phyloP scores from a whole-genome alignment of 1,284 basidiomycete genomes.

The Marasmius oreades region DNA sequence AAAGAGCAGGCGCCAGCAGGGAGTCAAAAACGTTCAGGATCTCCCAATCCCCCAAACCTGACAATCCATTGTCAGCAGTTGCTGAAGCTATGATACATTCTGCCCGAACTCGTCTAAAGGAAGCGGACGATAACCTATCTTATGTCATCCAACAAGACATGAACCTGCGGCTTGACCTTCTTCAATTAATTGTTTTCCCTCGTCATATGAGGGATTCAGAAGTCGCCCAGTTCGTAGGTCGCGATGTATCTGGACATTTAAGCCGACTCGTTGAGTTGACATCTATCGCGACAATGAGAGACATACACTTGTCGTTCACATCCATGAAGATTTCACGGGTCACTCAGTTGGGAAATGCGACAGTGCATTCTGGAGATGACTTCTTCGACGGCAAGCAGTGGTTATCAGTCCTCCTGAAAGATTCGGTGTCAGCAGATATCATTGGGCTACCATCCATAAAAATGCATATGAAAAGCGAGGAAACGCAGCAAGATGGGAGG shows the following conservation, averaged over 20 bases:
- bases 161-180: slow-evolving; percentile 57
- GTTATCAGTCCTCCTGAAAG: slow-evolving; percentile 52
- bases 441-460: slow-evolving; percentile 76
- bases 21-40: slow-evolving; percentile 71
- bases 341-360: slow-evolving; percentile 48
- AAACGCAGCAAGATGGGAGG: slow-evolving; percentile 36
- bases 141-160: slow-evolving; percentile 70
- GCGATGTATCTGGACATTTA: slow-evolving; percentile 62
- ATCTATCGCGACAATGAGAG: slow-evolving; percentile 47
- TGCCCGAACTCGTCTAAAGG: slow-evolving; percentile 63
- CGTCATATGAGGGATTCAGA: slow-evolving; percentile 71
- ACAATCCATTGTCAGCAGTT: slow-evolving; percentile 76
- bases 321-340: slow-evolving; percentile 73
- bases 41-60: slow-evolving; percentile 61
- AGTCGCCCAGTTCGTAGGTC: slow-evolving; percentile 67
- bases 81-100: slow-evolving; percentile 80
- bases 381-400: slow-evolving; percentile 45
- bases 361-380: slow-evolving; percentile 33
- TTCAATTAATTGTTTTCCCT: slow-evolving; percentile 72
- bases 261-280: slow-evolving; percentile 56
- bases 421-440: slow-evolving; percentile 64
- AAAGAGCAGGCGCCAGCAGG: slow-evolving; percentile 69
- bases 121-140: slow-evolving; percentile 54
- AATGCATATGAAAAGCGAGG: slow-evolving; percentile 73
- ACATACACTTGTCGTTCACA: slow-evolving; percentile 66